Base-by-base conservation (phyloP, 148 eudicot species). In the Bassia scoparia region DNA sequence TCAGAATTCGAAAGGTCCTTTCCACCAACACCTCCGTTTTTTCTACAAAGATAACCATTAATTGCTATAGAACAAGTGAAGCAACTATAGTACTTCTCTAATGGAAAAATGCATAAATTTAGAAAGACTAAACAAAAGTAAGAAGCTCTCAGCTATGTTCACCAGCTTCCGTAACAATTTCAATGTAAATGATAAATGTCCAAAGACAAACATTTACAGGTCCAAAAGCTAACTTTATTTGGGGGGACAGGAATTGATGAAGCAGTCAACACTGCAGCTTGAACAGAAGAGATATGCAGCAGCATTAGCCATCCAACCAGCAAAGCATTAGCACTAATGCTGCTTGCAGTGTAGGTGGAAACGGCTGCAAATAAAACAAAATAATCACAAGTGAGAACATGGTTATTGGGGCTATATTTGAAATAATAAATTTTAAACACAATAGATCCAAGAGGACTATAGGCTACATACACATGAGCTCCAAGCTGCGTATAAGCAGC, bases 301-400 rank as follows among this genome's bases (percentile, higher is more conserved):
- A 67, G n/a, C 92, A 85, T 93, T 93, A 38, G 89, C 90, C 97
- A 90, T 93, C 98, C 97, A 90, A 74, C 95, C 92, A 55, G 97
- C 95, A 87, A 85, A 72, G 98, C 92, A n/a, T 87, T 89, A 71
- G 98, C 90, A 87, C 80, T 87, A 61, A 89, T 58, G 90, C 84
- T 49, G n/a, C n/a, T 46, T 87, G 89, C 31, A 89, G 87, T 53
- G 91, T 75, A 29, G 95, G 89, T n/a, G 84, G 95, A 77, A 90
- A 93, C 43, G 92, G 94, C 98, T 93, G 86, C 75, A 79, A 69
- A 33, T 24, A 55, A 68, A 20, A n/a, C n/a, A n/a, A n/a, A 65
- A 14, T 60, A n/a, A 48, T 29, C 29, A 63, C 3, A 8, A 66
- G 3, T 43, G 30, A 74, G 29, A 61, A 63, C 31, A 33, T n/a